phyloP scores from a whole-genome alignment of 2,329 filamentous ascomycete species.

The Hypoxylon rubiginosum region DNA sequence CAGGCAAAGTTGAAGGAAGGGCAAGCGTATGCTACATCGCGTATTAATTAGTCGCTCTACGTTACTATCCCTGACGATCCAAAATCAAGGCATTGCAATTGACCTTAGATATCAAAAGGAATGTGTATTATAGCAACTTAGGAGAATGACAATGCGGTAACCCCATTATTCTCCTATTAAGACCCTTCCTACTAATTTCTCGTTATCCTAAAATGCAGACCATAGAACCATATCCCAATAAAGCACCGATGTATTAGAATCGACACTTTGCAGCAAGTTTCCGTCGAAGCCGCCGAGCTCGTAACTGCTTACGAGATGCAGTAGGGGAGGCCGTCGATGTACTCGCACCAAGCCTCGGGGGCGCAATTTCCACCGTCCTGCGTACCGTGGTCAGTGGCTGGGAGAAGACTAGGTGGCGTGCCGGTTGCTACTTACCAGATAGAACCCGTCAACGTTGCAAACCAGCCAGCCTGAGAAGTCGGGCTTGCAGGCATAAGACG shows the following conservation, averaged over 20 bases:
- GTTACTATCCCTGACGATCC: background rate
- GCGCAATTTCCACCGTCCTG: conserved; percentile 48
- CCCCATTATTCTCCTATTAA: conserved; percentile 9
- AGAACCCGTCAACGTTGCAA: conserved; percentile 49
- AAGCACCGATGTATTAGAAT: background rate
- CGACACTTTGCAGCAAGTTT: background rate
- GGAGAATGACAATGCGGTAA: conserved; percentile 16
- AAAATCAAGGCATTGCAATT: background rate
- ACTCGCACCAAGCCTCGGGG: conserved; percentile 44
- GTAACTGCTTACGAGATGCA: conserved; percentile 40
- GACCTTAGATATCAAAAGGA: background rate
- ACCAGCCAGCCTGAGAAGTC: conserved; percentile 50
- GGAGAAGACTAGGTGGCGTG: background rate
- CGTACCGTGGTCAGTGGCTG: conserved; percentile 2
- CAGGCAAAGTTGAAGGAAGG: conserved; percentile 6
- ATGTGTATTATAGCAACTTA: background rate
- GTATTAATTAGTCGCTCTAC: background rate
- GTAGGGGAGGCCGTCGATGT: conserved; percentile 50
- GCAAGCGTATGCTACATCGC: background rate
- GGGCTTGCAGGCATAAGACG: conserved; percentile 48
- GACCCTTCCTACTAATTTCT: background rate
- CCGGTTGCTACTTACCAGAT: conserved; percentile 40
- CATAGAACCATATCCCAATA: background rate
- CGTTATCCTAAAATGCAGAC: background rate
- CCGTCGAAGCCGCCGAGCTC: background rate